These are phyloP conservation scores for Fraxinus albicans DNA, from an alignment of 305 asterid genomes.

Conservation along the genomic window DNA sequence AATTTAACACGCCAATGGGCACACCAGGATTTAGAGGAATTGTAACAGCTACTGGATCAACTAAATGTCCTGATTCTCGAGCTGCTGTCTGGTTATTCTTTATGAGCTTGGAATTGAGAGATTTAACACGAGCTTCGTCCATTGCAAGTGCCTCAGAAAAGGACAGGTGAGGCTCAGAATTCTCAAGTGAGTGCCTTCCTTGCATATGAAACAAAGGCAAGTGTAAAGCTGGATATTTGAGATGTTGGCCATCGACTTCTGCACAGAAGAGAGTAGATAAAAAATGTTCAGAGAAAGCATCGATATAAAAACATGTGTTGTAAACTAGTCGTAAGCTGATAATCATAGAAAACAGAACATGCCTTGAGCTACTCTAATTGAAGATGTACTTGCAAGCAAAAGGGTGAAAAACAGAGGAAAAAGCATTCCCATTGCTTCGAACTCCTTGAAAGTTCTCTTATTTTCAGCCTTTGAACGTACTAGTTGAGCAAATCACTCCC, in stretches of 20 bases:
- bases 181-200: conserved; percentile 17
- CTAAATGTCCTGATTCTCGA: background rate
- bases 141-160: conserved; percentile 25
- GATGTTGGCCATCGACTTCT: conserved; percentile 23
- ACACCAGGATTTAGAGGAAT: conserved; percentile 45
- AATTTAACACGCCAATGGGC: conserved; percentile 39
- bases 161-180: conserved; percentile 12
- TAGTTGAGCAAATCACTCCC: background rate
- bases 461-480: background rate
- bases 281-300: background rate
- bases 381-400: conserved; percentile 36
- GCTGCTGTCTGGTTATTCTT: conserved; percentile 25
- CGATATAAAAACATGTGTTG: background rate
- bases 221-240: conserved; percentile 27
- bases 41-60: conserved; percentile 22
- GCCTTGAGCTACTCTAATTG: conserved; percentile 43
- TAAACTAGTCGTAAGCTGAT: background rate
- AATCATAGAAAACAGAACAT: background rate
- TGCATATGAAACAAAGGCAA: conserved; percentile 43
- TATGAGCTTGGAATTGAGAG: conserved; percentile 34
- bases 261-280: background rate
- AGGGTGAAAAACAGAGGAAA: conserved; percentile 32
- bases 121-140: conserved; percentile 45
- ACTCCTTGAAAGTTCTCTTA: conserved; percentile 4
- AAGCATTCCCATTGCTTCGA: conserved; percentile 30